Evolutionary conservation across 2,329 filamentous ascomycete genomes (phyloP).

Genomic region (Didymosphaeria variabile): DNA sequence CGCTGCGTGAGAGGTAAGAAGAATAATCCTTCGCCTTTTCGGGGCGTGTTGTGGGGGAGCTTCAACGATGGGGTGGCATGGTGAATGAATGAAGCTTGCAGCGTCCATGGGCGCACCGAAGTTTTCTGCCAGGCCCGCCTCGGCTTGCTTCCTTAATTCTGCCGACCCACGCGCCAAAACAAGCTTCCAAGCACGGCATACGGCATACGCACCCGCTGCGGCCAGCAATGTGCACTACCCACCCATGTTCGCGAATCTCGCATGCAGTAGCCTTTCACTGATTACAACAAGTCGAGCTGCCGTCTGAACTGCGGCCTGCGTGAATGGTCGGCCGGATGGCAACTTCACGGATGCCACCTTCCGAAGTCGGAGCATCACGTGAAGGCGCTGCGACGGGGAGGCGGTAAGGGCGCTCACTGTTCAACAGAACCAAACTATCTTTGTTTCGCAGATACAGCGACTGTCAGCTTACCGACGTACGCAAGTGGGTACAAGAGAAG

Average conservation of each 20-base stretch:
- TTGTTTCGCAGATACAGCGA: not conserved
- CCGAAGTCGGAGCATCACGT: slow-evolving; percentile 27
- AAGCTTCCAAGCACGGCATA: slow-evolving; percentile 36
- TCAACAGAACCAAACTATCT: not conserved
- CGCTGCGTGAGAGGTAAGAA: slow-evolving; percentile 3
- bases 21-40: slow-evolving; percentile 25
- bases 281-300: not conserved
- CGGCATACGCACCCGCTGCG: slow-evolving; percentile 24
- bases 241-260: slow-evolving; percentile 11
- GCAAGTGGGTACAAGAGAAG: not conserved
- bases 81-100: slow-evolving; percentile 34
- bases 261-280: not conserved
- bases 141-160: slow-evolving; percentile 26
- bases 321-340: slow-evolving; percentile 20
- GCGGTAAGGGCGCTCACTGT: not conserved
- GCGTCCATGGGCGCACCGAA: slow-evolving; percentile 26
- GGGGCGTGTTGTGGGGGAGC: slow-evolving; percentile 32
- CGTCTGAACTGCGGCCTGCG: not conserved
- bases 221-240: slow-evolving; percentile 10
- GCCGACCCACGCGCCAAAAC: slow-evolving; percentile 31
- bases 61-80: slow-evolving; percentile 48
- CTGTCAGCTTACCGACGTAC: too few relatives aligned
- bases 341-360: slow-evolving; percentile 13
- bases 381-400: slow-evolving; percentile 6
- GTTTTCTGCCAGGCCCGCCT: slow-evolving; percentile 35